Base-by-base conservation (phyloP, 176 grass and related monocot genomes). In the Lolium multiflorum region DNA sequence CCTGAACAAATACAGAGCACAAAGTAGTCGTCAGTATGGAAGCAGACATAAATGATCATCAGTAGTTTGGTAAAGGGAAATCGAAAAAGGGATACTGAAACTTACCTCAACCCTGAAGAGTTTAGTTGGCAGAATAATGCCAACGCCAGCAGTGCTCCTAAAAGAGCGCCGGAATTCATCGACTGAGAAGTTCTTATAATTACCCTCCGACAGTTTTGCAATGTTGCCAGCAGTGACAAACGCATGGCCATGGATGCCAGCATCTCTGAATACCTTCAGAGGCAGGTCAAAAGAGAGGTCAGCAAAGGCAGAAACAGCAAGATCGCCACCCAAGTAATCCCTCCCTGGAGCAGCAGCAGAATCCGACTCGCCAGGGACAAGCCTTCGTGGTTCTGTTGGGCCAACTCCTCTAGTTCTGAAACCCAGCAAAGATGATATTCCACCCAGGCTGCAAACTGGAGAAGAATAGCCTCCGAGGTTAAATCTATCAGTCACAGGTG, bases 251-350 rank as follows among this genome's bases (percentile, higher is more conserved):
- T 99, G 94, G 51, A 99, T 90, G 70, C 97, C 97, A 50, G 90
- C 88, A 14, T 96, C 93, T 88, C 77, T 94, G 75, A 99, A 87
- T 78, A 94, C 6, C 58, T 90, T 94, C 55, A 93, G 71, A 77
- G 94, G 97, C 10, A 99, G 81, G 87, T 96, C 90, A 87, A 96
- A 99, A 58, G 92, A 96, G 66, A 96, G 84, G 79, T 99, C 97
- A 61, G 92, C 97, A 75, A 99, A 99, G 61, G 92, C 90, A n/a
- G 92, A 94, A 63, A 99, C 75, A 38, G 94, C 88, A 60, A 96
- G 77, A 90, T 96, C 90, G 51, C 97, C 94, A 82, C 97, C 94
- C 25, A 95, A 21, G 44, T 78, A 88, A 77, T 95, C 94, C 79
- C 84, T 87, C 85, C 83, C 77, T 77, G 77, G 90, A 76, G 78